Evolutionary conservation across 352 stramenopile genomes (phyloP).

Genomic region (Pythium volutum): DNA sequence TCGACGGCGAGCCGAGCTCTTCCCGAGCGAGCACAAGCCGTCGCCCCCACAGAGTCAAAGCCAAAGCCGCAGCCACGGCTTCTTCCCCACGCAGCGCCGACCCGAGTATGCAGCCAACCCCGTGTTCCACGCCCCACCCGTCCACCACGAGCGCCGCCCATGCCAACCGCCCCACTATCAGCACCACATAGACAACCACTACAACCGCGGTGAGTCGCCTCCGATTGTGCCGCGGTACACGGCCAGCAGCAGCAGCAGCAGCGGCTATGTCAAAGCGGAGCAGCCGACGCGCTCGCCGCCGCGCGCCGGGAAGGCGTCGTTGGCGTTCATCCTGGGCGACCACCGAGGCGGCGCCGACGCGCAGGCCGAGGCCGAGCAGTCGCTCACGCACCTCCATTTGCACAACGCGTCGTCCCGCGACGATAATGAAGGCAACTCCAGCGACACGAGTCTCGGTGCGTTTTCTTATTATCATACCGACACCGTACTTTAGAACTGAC

Average conservation of each 20-base stretch:
- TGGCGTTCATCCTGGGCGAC: slow-evolving; percentile 32
- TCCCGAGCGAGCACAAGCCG: slow-evolving; percentile 7
- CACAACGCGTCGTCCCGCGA: slow-evolving; percentile 16
- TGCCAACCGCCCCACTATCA: slow-evolving; percentile 10
- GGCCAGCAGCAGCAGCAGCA: not conserved
- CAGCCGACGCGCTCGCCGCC: slow-evolving; percentile 7
- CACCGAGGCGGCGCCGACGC: slow-evolving; percentile 7
- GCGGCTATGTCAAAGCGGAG: not conserved
- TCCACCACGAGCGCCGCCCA: slow-evolving; percentile 8
- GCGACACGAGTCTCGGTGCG: slow-evolving; percentile 30
- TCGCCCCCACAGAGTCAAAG: not conserved
- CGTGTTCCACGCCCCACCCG: slow-evolving; percentile 1
- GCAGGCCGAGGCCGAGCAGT: slow-evolving; percentile 5
- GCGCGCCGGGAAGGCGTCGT: slow-evolving; percentile 25
- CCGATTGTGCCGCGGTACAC: too few relatives aligned
- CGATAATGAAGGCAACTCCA: slow-evolving; percentile 26
- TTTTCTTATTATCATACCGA: not conserved
- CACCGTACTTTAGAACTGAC: not conserved
- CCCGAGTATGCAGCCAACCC: slow-evolving; percentile 6
- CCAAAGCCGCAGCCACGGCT: too few relatives aligned
- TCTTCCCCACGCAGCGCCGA: slow-evolving; percentile 4
- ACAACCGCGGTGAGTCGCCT: not conserved
- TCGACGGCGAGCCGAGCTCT: slow-evolving; percentile 7
- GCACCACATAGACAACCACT: slow-evolving; percentile 10
- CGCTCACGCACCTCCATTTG: slow-evolving; percentile 11